phyloP scores from a whole-genome alignment of 2,329 filamentous ascomycete genomes.

The Pestalotiopsis sp. region DNA sequence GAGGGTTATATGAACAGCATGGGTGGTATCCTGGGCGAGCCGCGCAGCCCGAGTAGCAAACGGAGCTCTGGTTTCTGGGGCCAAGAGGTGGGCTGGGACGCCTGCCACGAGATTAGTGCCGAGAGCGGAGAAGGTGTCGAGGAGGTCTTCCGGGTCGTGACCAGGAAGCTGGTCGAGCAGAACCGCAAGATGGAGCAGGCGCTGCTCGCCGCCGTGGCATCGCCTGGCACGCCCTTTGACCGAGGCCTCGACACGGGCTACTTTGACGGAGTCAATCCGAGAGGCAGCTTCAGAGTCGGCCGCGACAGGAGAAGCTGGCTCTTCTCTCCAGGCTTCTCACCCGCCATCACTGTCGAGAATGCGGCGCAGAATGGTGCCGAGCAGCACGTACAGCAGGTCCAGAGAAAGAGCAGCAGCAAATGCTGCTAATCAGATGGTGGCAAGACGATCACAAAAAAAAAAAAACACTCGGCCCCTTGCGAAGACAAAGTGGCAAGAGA shows the following conservation, averaged over 20 bases:
- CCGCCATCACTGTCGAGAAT: conserved; percentile 54
- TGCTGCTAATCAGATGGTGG: conserved; percentile 9
- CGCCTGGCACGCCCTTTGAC: conserved; percentile 51
- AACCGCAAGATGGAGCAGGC: conserved; percentile 65
- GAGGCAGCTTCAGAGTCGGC: conserved; percentile 60
- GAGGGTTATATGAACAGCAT: conserved; percentile 34
- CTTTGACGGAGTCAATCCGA: conserved; percentile 51
- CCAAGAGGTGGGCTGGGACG: conserved; percentile 93
- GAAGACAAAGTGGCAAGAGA: background rate
- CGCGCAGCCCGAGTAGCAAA: conserved; percentile 64
- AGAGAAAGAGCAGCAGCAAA: conserved; percentile 10
- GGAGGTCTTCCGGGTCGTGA: conserved; percentile 82
- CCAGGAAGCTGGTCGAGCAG: conserved; percentile 65
- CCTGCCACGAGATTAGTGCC: conserved; percentile 94
- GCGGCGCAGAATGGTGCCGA: conserved; percentile 22
- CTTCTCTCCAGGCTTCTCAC: conserved; percentile 57
- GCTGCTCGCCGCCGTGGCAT: conserved; percentile 56
- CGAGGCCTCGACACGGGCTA: conserved; percentile 40
- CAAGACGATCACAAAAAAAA: background rate
- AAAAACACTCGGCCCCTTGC: background rate
- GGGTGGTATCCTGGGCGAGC: conserved; percentile 43
- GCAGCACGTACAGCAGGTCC: conserved; percentile 12
- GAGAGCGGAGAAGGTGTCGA: conserved; percentile 95
- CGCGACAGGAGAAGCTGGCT: conserved; percentile 62
- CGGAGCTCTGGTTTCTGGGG: conserved; percentile 82